Conservation (phyloP, 768 basidiomycete species). For the Tulasnella calospora region DNA sequence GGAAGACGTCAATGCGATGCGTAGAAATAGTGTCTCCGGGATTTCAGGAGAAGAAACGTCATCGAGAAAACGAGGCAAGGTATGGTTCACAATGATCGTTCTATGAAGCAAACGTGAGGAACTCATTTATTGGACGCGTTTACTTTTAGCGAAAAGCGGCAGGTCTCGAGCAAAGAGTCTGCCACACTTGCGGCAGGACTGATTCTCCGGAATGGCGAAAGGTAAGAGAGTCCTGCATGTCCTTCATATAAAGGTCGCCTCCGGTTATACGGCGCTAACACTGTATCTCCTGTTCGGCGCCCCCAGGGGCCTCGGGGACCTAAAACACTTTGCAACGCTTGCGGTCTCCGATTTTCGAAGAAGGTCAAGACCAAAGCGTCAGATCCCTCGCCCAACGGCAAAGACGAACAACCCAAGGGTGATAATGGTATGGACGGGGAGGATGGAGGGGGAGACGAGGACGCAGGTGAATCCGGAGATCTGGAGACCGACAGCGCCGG, state of each 20-base stretch:
- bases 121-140: neutral
- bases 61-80: slow-evolving; percentile 13
- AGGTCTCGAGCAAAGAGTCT: slow-evolving; percentile 60
- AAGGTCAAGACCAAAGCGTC: slow-evolving; percentile 32
- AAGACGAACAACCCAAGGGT: neutral
- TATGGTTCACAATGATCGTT: neutral
- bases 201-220: slow-evolving; percentile 98
- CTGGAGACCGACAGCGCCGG: neutral
- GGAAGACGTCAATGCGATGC: neutral
- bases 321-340: slow-evolving; percentile 97
- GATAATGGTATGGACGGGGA: neutral
- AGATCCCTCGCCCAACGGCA: neutral
- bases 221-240: slow-evolving; percentile 38
- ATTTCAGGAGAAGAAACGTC: slow-evolving; percentile 8
- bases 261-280: neutral
- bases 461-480: neutral
- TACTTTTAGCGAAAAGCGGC: slow-evolving; percentile 36
- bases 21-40: neutral
- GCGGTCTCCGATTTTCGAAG: slow-evolving; percentile 92
- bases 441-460: neutral
- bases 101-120: neutral
- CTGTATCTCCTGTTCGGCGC: slow-evolving; percentile 29
- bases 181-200: slow-evolving; percentile 87
- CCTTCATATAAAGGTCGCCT: neutral
- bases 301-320: slow-evolving; percentile 79